A percentile compares a stretch with the other conserved stretches of the same genome.
These are phyloP conservation scores for Stropharia rugosoannulata DNA, from an alignment of 768 basidiomycete species.

Conservation along the genomic window DNA sequence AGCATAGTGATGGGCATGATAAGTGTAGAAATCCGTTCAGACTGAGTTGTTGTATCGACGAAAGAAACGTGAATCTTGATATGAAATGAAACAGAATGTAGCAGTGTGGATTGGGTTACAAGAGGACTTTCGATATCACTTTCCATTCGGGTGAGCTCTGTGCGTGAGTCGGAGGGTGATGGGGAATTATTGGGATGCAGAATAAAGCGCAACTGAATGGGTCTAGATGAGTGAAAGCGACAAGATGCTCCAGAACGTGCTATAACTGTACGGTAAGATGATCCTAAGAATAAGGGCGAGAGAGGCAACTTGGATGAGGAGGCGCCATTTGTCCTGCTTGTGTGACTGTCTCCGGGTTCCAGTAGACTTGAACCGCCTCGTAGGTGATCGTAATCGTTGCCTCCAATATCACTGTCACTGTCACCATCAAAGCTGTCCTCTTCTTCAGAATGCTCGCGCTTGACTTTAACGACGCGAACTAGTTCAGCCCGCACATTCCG, in stretches of 20 bases:
- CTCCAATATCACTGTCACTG: conserved; percentile 24
- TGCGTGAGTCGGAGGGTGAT: conserved; percentile 47
- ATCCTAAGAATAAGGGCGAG: conserved; percentile 37
- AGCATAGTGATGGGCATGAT: conserved; percentile 71
- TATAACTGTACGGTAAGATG: conserved; percentile 54
- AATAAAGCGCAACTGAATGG: conserved; percentile 78
- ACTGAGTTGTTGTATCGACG: conserved; percentile 65
- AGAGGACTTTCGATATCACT: conserved; percentile 67
- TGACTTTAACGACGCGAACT: conserved; percentile 61
- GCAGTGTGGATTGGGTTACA: conserved; percentile 77
- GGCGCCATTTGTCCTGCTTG: conserved; percentile 27
- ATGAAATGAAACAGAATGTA: conserved; percentile 81
- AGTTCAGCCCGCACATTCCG: conserved; percentile 83
- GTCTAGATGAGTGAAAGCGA: conserved; percentile 77
- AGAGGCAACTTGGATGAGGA: conserved; percentile 40
- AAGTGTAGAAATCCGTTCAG: conserved; percentile 64
- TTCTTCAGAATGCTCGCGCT: conserved; percentile 41
- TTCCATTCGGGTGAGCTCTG: conserved; percentile 47
- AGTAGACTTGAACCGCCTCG: conserved; percentile 21
- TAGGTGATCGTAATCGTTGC: conserved; percentile 29
- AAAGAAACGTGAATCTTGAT: conserved; percentile 77
- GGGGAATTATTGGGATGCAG: conserved; percentile 63
- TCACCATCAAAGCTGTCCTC: conserved; percentile 30
- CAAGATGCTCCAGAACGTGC: conserved; percentile 90
- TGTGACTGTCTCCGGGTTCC: conserved; percentile 12